These are phyloP conservation scores for Spiraea crenata DNA, from an alignment of 331 rosid species.

Conservation along the genomic window DNA sequence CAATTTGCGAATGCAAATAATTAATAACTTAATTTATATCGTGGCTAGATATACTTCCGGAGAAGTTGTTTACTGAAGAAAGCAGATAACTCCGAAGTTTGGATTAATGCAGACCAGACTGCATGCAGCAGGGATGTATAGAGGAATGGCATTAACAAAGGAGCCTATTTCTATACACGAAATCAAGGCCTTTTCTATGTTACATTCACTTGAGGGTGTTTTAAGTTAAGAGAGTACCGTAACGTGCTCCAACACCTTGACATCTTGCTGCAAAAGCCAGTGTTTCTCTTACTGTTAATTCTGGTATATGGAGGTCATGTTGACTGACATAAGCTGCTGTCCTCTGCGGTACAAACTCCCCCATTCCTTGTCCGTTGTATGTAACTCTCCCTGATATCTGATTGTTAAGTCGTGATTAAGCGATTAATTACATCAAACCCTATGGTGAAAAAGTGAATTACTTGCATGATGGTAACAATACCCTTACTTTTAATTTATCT, in stretches of 20 bases:
- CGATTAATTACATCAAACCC: constrained; percentile 8
- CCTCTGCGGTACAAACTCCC: constrained; percentile 80
- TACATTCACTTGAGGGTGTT: background rate
- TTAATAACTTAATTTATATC: background rate
- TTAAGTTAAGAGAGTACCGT: constrained; percentile 45
- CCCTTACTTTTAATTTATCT: constrained; percentile 35
- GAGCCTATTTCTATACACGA: too few species aligned
- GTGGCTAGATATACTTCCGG: too few species aligned
- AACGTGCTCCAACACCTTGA: constrained; percentile 84
- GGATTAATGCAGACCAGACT: too few species aligned
- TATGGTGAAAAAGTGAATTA: background rate
- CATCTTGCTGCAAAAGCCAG: constrained; percentile 93
- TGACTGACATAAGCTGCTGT: constrained; percentile 86
- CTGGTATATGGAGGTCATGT: constrained; percentile 81
- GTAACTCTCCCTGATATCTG: constrained; percentile 72
- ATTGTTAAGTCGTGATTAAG: background rate
- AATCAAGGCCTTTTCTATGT: background rate
- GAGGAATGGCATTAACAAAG: too few species aligned
- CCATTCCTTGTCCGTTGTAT: constrained; percentile 78
- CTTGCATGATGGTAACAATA: background rate
- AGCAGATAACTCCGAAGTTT: too few species aligned
- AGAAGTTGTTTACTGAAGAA: too few species aligned
- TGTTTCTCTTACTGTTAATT: constrained; percentile 96
- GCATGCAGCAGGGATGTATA: too few species aligned
- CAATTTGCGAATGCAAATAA: constrained; percentile 21